phyloP scores from a whole-genome alignment of 202 grass and related monocot species.

The Zizania palustris region DNA sequence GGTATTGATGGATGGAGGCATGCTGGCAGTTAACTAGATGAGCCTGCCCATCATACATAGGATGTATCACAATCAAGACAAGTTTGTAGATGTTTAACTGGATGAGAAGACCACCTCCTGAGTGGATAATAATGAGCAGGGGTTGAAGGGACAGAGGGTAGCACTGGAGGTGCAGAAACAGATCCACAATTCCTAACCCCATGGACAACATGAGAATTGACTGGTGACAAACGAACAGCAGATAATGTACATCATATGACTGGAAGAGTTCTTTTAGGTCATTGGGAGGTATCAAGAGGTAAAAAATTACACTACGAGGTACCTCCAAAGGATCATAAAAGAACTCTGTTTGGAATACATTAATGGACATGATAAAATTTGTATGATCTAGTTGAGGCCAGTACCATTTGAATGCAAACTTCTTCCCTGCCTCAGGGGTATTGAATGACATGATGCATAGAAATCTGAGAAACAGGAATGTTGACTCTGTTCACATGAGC shows the following conservation, averaged over 20 bases:
- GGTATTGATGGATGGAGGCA: background rate
- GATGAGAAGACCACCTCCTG: conserved; percentile 31
- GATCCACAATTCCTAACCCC: conserved; percentile 14
- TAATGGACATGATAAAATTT: conserved; percentile 41
- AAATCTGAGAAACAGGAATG: conserved; percentile 26
- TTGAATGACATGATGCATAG: background rate
- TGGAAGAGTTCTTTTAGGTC: background rate
- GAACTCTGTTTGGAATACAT: conserved; percentile 31
- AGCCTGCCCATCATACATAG: background rate
- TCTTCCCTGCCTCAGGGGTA: conserved; percentile 11
- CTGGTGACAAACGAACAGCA: conserved; percentile 45
- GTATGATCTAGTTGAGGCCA: conserved; percentile 33
- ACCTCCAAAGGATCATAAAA: background rate
- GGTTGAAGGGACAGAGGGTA: conserved; percentile 25
- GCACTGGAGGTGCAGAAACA: conserved; percentile 43
- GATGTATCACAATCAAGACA: conserved; percentile 16
- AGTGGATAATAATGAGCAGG: conserved; percentile 49
- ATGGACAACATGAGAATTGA: conserved; percentile 41
- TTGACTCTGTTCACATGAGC: conserved; percentile 24
- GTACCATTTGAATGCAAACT: conserved; percentile 45
- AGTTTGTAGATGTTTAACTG: conserved; percentile 26
- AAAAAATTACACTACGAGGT: background rate
- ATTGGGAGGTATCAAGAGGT: background rate
- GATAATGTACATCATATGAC: conserved; percentile 37
- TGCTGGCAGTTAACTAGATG: background rate